Evolutionary conservation across 768 basidiomycete species (phyloP).

Genomic region (Russula virescens): DNA sequence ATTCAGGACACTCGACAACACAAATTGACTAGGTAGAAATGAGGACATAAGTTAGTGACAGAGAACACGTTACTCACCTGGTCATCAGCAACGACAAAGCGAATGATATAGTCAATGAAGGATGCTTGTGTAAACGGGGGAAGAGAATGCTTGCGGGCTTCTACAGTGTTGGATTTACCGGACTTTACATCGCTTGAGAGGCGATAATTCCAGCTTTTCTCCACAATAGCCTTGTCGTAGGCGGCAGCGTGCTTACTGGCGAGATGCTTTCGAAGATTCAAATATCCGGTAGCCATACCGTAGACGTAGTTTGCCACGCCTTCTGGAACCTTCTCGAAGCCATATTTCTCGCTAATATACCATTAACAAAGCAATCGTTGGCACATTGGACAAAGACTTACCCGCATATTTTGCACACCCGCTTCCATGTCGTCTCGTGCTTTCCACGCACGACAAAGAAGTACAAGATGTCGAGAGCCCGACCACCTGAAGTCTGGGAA

Average conservation of each 20-base stretch:
- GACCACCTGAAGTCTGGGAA: neutral
- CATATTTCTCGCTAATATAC: neutral
- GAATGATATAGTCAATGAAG: neutral
- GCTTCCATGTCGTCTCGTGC: too few species aligned
- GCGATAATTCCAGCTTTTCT: neutral
- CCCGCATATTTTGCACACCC: neutral
- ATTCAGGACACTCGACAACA: neutral
- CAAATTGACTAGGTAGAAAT: neutral
- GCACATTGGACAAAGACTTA: neutral
- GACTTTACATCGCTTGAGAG: neutral
- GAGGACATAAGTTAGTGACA: neutral
- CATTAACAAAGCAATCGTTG: neutral
- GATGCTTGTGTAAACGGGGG: neutral
- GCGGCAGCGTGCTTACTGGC: neutral
- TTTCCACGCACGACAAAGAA: neutral
- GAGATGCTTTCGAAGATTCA: neutral
- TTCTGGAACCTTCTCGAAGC: neutral
- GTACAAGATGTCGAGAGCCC: neutral
- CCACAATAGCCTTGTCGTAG: neutral
- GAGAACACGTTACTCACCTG: neutral
- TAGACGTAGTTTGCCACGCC: neutral
- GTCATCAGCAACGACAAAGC: neutral
- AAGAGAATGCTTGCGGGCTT: neutral
- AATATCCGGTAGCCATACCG: neutral
- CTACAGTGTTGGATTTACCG: too few species aligned